Evolutionary conservation across 2,329 filamentous ascomycete species (phyloP).

Genomic region (Colletotrichum karsti): DNA sequence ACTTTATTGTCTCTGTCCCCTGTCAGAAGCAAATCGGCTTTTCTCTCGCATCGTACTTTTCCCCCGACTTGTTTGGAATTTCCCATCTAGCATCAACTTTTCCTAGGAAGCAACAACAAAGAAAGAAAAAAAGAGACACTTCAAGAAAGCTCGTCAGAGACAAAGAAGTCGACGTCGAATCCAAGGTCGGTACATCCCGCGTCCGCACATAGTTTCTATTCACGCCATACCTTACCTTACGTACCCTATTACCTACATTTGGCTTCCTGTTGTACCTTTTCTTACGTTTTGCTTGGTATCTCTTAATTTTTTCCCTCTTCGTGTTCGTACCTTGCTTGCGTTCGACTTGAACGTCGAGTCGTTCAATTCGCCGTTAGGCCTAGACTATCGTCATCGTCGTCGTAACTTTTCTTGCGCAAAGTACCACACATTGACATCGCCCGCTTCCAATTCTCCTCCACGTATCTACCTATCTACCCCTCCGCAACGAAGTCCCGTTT

Average conservation of each 20-base stretch:
- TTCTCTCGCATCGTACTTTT: conserved; percentile 1
- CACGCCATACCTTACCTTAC: neutral
- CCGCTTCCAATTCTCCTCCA: neutral
- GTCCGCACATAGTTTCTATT: neutral
- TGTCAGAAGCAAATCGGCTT: conserved; percentile 8
- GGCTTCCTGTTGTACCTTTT: neutral
- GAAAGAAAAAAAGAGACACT: neutral
- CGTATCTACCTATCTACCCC: neutral
- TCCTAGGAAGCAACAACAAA: neutral
- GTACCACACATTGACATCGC: neutral
- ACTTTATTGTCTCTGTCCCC: neutral
- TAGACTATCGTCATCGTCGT: neutral
- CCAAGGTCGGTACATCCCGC: neutral
- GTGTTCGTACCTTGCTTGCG: neutral
- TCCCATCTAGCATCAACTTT: neutral
- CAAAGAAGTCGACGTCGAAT: neutral
- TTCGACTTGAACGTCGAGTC: neutral
- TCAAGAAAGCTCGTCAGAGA: neutral
- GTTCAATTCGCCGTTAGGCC: neutral
- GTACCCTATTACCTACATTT: neutral
- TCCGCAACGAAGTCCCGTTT: neutral
- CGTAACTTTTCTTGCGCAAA: neutral
- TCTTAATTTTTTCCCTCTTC: neutral
- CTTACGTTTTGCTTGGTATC: too few species aligned
- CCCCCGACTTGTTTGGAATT: neutral